phyloP scores from a whole-genome alignment of 1,139 yeast genomes.

The Tardiomyces blankii region DNA sequence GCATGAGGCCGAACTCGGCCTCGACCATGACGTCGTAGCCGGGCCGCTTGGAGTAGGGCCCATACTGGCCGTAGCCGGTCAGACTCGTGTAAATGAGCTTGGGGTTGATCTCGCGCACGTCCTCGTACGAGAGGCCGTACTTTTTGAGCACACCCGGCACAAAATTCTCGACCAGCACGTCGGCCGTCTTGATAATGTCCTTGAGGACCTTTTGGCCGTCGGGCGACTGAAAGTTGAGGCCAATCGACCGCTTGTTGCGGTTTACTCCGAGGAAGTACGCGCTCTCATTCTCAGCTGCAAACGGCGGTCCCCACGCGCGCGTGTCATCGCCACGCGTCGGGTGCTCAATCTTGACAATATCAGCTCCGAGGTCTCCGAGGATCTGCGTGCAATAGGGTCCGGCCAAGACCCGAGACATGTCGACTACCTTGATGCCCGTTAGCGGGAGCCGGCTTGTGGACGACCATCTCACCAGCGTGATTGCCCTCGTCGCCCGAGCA shows the following conservation, averaged over 20 bases:
- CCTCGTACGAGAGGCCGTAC: constrained; percentile 27
- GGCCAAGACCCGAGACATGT: constrained; percentile 32
- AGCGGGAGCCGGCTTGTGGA: constrained; percentile 16
- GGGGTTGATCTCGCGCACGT: constrained; percentile 19
- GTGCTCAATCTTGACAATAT: constrained; percentile 32
- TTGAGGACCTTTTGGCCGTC: constrained; percentile 26
- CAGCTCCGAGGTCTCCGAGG: constrained; percentile 34
- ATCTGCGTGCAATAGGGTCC: constrained; percentile 34
- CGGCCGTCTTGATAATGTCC: constrained; percentile 23
- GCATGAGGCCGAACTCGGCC: constrained; percentile 36
- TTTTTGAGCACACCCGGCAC: constrained; percentile 30
- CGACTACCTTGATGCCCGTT: constrained; percentile 27
- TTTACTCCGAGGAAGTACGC: constrained; percentile 31
- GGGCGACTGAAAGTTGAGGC: constrained; percentile 26
- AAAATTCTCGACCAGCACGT: constrained; percentile 32
- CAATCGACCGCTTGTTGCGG: constrained; percentile 30
- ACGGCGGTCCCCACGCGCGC: constrained; percentile 36
- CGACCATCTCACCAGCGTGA: neutral
- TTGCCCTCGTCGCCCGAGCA: too few relatives aligned
- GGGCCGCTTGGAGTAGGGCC: constrained; percentile 27
- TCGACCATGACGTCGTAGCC: constrained; percentile 37
- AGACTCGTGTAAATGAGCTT: constrained; percentile 29
- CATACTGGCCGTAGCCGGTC: constrained; percentile 32
- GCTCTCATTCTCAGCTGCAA: constrained; percentile 24
- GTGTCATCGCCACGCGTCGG: constrained; percentile 35